Evolutionary conservation across 2,329 filamentous ascomycete species (phyloP), one percentile per base, ranked within the genome.

Genomic region (Fusarium domesticum): DNA sequence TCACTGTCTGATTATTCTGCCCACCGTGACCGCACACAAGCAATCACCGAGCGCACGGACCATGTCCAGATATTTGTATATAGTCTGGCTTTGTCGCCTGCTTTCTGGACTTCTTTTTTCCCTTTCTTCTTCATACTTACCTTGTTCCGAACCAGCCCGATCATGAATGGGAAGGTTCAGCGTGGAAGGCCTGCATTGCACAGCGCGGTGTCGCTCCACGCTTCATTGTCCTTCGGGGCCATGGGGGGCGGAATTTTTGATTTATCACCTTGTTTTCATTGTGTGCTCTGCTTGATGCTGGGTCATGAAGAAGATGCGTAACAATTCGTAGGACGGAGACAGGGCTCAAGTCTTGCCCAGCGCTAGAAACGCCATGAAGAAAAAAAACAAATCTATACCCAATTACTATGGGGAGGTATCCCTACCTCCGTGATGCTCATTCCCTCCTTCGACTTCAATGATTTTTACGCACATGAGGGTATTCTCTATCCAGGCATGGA

Each of bases 191-290:
- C 73, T 77, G 73, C 73, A 76, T 76, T 74, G 73, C 73, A 77
- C 74, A 73, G 59, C 72, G 74, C 68, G 74, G 74, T 65, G 72
- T 73, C 66, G 63, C 63, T 68, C 67, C 62, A 60, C 58, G 54
- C 67, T 75, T 66, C 65, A 75, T 74, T 75, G 72, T 72, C 72
- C 70, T 76, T 76, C 70, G 73, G 71, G 72, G 70, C 72, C 73
- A 71, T 75, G 66, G 70, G 66, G 64, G 68, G 69, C 68, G 72
- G 34, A 76, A 76, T 76, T 76, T 77, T 76, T 76, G 71, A 69
- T 76, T 60, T 70, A 48, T 42, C 32, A 49, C 39, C 46, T 35
- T 32, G 31, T 57, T 75, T 76, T 76, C 72, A 68, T 74, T 70
- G 48, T 70, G 65, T 18, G 30, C 57, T 48, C 44, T 53, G 65